Percentiles rank a stretch among this genome's conserved stretches.
Evolutionary conservation across 257 asterid species (phyloP).

Genomic region (Vinca minor): DNA sequence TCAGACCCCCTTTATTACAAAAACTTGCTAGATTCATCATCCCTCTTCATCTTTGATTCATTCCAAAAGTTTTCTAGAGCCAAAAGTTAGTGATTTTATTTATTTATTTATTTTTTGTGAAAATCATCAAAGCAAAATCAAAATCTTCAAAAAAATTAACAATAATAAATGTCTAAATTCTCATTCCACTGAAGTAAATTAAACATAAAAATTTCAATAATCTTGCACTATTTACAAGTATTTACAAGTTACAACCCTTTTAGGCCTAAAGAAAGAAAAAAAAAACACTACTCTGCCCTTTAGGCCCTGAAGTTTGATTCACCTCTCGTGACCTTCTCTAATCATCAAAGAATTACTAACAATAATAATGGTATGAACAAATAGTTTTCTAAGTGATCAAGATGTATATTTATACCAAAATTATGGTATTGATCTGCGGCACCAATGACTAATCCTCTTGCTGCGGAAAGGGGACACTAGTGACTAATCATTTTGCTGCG

Average conservation of each 20-base stretch:
- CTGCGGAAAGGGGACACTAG: too few species aligned
- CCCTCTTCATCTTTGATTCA: not conserved
- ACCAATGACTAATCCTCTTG: too few species aligned
- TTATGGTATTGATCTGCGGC: too few species aligned
- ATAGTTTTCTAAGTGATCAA: too few species aligned
- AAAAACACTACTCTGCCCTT: not conserved
- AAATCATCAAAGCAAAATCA: not conserved
- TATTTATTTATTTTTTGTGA: too few species aligned
- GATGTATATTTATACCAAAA: too few species aligned
- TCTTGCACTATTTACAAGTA: not conserved
- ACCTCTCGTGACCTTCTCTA: conserved; percentile 1
- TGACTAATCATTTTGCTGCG: too few species aligned
- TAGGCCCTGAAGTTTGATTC: not conserved
- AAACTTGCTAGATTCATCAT: not conserved
- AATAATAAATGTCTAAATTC: not conserved
- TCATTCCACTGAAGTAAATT: not conserved
- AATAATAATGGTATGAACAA: conserved; percentile 5
- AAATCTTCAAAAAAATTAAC: not conserved
- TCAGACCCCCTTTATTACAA: not conserved
- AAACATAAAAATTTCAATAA: not conserved
- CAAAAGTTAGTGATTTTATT: not conserved
- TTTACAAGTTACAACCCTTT: not conserved
- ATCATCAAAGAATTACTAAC: not conserved
- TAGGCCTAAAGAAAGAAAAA: not conserved
- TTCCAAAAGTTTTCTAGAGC: not conserved